Percentiles rank a stretch among this genome's conserved stretches.
These are phyloP conservation scores for Trypanosoma caninum DNA, from an alignment of 208 protist genomes.

Conservation along the genomic window DNA sequence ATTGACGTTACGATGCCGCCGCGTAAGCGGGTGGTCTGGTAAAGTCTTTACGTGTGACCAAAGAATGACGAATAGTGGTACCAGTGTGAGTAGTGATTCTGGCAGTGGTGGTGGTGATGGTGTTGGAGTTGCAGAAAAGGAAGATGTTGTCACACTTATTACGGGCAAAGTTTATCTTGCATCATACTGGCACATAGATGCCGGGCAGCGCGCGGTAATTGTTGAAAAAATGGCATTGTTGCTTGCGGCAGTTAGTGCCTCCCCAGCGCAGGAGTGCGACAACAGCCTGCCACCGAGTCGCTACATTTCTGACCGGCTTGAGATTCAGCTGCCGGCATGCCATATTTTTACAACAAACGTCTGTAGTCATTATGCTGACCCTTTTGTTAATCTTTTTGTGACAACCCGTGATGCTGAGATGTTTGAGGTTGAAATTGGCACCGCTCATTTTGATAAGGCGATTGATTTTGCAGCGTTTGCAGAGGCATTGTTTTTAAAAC, in stretches of 20 bases:
- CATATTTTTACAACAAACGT: constrained; percentile 35
- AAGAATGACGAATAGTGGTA: not conserved
- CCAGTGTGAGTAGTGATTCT: not conserved
- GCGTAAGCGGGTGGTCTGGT: constrained; percentile 7
- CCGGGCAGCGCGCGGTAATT: not conserved
- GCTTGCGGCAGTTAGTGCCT: not conserved
- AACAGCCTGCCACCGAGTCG: constrained; percentile 6
- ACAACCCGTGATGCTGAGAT: constrained; percentile 14
- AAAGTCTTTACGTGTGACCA: constrained; percentile 7
- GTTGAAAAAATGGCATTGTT: not conserved
- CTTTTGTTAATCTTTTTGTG: constrained; percentile 43
- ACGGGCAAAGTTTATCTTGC: constrained; percentile 7
- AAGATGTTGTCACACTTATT: constrained; percentile 1
- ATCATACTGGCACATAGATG: constrained; percentile 2
- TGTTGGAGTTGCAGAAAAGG: not conserved
- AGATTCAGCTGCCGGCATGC: constrained; percentile 38
- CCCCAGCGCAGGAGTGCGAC: not conserved
- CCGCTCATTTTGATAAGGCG: not conserved
- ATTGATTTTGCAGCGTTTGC: constrained; percentile 27
- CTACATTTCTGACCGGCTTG: constrained; percentile 32
- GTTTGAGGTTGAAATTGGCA: constrained; percentile 60
- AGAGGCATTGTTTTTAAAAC: constrained; percentile 30
- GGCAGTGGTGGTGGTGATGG: not conserved
- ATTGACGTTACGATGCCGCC: not conserved
- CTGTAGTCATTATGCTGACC: constrained; percentile 45